A percentile compares a stretch with the other conserved stretches of the same genome.
Evolutionary conservation across 805 yeast species (phyloP).

Genomic region (Myxozyma sirexii): DNA sequence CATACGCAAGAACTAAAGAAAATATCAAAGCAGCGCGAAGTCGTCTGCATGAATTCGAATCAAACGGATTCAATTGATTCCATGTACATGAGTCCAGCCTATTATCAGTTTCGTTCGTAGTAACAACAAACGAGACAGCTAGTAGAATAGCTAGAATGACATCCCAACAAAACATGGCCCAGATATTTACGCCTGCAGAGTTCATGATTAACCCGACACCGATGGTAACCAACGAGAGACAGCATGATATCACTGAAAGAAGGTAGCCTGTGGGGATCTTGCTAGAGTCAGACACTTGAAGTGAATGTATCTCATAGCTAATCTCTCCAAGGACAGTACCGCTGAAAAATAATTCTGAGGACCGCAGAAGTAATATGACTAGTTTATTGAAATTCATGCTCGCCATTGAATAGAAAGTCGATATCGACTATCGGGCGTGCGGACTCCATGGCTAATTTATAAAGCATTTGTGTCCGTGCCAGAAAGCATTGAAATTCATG

Average conservation of each 20-base stretch:
- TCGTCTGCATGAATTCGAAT: slow-evolving; percentile 13
- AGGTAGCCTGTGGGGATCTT: slow-evolving; percentile 11
- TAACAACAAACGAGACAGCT: slow-evolving; percentile 12
- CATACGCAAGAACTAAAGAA: slow-evolving; percentile 21
- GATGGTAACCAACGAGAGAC: slow-evolving; percentile 14
- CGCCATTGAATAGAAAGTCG: not conserved
- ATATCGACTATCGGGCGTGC: too few relatives aligned
- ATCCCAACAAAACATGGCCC: slow-evolving; percentile 18
- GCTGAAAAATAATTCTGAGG: slow-evolving; percentile 11
- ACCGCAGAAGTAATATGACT: slow-evolving; percentile 6
- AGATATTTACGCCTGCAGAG: not conserved
- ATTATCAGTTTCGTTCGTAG: not conserved
- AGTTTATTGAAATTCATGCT: not conserved
- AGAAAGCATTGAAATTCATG: too few relatives aligned
- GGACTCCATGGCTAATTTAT: too few relatives aligned
- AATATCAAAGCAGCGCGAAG: slow-evolving; percentile 28
- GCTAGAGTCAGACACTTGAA: not conserved
- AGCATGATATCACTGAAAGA: slow-evolving; percentile 6
- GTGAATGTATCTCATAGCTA: slow-evolving; percentile 15
- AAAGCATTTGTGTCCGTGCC: too few relatives aligned
- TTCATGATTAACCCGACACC: slow-evolving; percentile 1
- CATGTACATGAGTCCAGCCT: slow-evolving; percentile 19
- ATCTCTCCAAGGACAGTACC: slow-evolving; percentile 21
- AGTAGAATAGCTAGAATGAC: slow-evolving; percentile 8
- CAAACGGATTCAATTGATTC: slow-evolving; percentile 27